Evolutionary conservation across 805 yeast genomes (phyloP), one percentile per base, ranked within the genome.

Genomic region (Kodamaea nitidulidarum): DNA sequence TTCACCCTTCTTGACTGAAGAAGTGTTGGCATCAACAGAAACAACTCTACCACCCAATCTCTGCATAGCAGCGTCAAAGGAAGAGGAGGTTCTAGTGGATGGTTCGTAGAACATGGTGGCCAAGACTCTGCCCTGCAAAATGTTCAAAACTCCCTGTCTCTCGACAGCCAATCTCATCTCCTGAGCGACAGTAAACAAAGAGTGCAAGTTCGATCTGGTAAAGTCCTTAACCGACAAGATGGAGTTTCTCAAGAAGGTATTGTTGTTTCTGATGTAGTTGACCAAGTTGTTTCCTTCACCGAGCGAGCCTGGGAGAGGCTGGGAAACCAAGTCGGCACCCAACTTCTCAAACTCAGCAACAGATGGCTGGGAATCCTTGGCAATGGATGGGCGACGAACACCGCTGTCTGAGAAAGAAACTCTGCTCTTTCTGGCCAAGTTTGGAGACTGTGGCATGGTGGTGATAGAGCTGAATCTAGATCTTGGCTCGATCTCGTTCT

Each of bases 51-150:
- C 99, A 63, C 99, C 99, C 54, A 93, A 75, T 71, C 99, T 85
- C 74, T 93, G 98, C 98, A 93, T 93, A 44, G 99, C 99, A 54
- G 96, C 96, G 63, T 93, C 96, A 61, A 95, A 95, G 1, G 98
- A 93, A 15, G 97, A 81, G 14, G 95, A 80, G 24, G 99, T 93
- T 69, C 99, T 80, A 28, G 99, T 95, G 4, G 96, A 88, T 51
- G 99, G 98, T 71, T 93, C 99, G 65, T 88, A 93, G 73, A 93
- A 93, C 73, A 93, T 82, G 8, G 98, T 95, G 35, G 96, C 87
- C 56, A 93, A 73, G 40, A 93, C 80, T 55, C 95, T 81, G 44
- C 98, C 96, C 63, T 82, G 78, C 70, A 93, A 77, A 46, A 93
- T 66, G 63, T 91, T 96, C 58, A 93, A 71, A 39, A 88, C 95